Percentiles rank a stretch among this genome's conserved stretches.
Evolutionary conservation across 495 filamentous ascomycete species (phyloP).

Genomic region (Hypoxylon subgilvum): DNA sequence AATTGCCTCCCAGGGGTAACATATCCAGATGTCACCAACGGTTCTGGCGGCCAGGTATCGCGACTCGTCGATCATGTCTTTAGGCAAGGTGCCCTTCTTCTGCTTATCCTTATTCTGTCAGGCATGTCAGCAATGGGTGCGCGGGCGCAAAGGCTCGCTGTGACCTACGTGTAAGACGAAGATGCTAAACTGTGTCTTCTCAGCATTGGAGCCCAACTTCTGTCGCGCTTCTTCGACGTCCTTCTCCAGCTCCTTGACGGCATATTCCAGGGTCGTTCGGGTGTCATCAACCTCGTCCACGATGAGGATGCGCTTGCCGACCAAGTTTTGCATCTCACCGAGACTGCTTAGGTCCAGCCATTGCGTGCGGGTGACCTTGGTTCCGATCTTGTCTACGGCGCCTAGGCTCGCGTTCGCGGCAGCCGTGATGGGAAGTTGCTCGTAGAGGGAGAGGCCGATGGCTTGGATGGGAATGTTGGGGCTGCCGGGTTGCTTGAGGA

Average conservation of each 20-base stretch:
- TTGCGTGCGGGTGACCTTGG: constrained; percentile 95
- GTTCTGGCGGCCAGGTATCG: constrained; percentile 88
- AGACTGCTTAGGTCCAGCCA: constrained; percentile 93
- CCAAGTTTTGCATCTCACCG: constrained; percentile 84
- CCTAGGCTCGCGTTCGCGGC: constrained; percentile 52
- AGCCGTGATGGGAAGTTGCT: constrained; percentile 65
- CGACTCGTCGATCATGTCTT: constrained; percentile 75
- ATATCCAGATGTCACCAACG: constrained; percentile 93
- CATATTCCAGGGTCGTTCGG: constrained; percentile 94
- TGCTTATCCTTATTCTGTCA: constrained; percentile 91
- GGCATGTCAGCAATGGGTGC: constrained; percentile 15
- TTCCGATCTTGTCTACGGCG: constrained; percentile 73
- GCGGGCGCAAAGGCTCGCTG: background rate
- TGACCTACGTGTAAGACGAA: constrained; percentile 91
- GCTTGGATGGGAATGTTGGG: constrained; percentile 99
- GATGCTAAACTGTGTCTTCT: constrained; percentile 85
- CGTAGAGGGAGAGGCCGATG: constrained; percentile 96
- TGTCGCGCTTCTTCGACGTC: constrained; percentile 85
- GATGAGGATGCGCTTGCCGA: constrained; percentile 97
- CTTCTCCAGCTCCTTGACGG: constrained; percentile 93
- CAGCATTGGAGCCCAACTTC: constrained; percentile 66
- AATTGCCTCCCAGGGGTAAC: constrained; percentile 98
- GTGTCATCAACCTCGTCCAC: constrained; percentile 99
- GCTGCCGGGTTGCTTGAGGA: constrained; percentile 85
- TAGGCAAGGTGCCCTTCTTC: constrained; percentile 87